Evolutionary conservation across 2,329 filamentous ascomycete species (phyloP).

Genomic region (Thelonectria olida): DNA sequence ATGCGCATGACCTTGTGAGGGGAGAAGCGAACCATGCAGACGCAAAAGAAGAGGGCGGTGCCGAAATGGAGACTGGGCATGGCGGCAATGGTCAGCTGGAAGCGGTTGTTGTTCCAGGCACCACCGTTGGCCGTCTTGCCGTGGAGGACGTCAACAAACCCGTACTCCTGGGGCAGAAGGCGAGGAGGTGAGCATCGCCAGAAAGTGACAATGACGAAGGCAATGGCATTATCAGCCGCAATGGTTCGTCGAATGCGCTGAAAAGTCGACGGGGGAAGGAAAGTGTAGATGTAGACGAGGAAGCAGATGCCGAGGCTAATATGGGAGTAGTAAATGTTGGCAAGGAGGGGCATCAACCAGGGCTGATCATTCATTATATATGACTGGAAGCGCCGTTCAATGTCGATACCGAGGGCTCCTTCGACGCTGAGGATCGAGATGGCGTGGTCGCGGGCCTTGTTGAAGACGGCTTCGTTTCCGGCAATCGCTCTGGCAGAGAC

Average conservation of each 20-base stretch:
- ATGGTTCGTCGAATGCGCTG: conserved; percentile 55
- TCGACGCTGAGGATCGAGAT: conserved; percentile 52
- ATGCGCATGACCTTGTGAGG: conserved; percentile 49
- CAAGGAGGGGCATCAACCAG: conserved; percentile 51
- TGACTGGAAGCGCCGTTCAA: conserved; percentile 52
- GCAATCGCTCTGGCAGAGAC: conserved; percentile 52
- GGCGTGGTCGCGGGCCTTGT: conserved; percentile 50
- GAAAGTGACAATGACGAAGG: conserved; percentile 56
- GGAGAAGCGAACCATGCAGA: conserved; percentile 48
- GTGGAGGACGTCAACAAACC: conserved; percentile 58
- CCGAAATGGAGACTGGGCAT: conserved; percentile 61
- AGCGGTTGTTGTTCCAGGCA: conserved; percentile 55
- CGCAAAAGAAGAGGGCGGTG: conserved; percentile 48
- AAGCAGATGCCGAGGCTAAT: conserved; percentile 56
- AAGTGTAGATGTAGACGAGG: conserved; percentile 58
- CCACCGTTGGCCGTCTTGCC: conserved; percentile 37
- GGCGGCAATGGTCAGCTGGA: conserved; percentile 57
- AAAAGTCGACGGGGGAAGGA: conserved; percentile 50
- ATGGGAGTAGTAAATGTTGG: conserved; percentile 56
- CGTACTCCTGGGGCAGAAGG: conserved; percentile 55
- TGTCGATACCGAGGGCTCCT: conserved; percentile 46
- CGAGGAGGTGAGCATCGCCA: conserved; percentile 60
- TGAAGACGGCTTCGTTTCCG: conserved; percentile 49
- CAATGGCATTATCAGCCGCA: conserved; percentile 57
- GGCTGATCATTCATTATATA: conserved; percentile 48